phyloP scores from a whole-genome alignment of 345 rosid genomes.

The Firmiana major region DNA sequence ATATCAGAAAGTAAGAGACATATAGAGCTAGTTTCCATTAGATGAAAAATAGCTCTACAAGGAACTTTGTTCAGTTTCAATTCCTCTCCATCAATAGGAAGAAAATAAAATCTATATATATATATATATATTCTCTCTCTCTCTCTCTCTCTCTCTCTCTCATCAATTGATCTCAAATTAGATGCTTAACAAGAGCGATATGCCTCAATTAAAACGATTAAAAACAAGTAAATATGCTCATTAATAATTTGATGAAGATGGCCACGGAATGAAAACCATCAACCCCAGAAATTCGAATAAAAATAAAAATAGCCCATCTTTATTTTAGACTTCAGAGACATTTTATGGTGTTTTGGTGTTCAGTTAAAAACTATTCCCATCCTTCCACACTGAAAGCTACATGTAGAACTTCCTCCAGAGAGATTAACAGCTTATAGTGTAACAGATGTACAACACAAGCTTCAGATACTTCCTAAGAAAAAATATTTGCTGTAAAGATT shows the following conservation, averaged over 20 bases:
- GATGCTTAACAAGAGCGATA: neutral
- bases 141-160: neutral
- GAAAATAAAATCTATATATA: neutral
- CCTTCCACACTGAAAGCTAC: neutral
- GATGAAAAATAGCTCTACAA: neutral
- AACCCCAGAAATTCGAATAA: neutral
- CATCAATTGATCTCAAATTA: neutral
- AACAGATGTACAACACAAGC: neutral
- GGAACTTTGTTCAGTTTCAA: neutral
- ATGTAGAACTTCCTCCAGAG: neutral
- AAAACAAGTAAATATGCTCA: neutral
- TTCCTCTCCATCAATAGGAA: neutral
- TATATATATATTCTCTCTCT: neutral
- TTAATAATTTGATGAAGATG: neutral
- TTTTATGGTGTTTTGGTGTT: neutral
- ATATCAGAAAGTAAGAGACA: neutral
- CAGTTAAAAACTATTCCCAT: neutral
- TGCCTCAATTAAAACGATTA: neutral
- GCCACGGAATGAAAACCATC: neutral
- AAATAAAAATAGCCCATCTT: neutral
- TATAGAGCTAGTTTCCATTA: neutral
- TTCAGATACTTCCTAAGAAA: no score
- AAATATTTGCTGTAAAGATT: no score
- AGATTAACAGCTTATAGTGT: neutral
- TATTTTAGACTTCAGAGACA: neutral